phyloP scores from a whole-genome alignment of 73 alveolate species.

The Durusdinium trenchii region DNA sequence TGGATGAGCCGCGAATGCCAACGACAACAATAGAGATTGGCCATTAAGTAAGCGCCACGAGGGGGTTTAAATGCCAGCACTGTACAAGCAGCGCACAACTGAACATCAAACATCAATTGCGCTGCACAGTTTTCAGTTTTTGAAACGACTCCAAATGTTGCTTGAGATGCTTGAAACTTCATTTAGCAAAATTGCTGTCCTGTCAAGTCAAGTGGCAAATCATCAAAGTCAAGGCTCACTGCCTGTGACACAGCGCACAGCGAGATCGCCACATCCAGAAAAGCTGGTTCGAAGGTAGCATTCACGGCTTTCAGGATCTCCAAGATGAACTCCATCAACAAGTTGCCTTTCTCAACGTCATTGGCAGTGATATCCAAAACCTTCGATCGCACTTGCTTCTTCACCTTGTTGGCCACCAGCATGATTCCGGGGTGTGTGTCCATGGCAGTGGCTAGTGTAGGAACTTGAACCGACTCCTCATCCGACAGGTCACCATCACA shows the following conservation, averaged over 20 bases:
- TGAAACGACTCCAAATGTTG: too few relatives aligned
- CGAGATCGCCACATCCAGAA: background rate
- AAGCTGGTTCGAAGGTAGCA: background rate
- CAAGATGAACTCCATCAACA: background rate
- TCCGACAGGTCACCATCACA: background rate
- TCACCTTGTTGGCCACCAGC: conserved; percentile 25
- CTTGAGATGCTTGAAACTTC: too few relatives aligned
- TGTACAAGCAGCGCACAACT: too few relatives aligned
- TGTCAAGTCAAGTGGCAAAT: background rate
- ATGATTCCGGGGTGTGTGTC: background rate
- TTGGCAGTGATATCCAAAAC: background rate
- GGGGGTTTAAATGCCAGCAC: too few relatives aligned
- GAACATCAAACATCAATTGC: too few relatives aligned
- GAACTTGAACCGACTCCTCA: too few relatives aligned
- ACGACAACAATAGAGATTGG: too few relatives aligned
- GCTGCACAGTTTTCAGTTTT: too few relatives aligned
- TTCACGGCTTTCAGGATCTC: background rate
- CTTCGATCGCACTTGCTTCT: background rate
- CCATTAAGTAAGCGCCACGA: too few relatives aligned
- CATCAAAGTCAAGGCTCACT: background rate
- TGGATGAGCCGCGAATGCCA: too few relatives aligned
- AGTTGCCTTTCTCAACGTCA: background rate
- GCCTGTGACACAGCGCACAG: background rate
- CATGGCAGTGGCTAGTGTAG: background rate
- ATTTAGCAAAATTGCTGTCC: too few relatives aligned